Conservation (phyloP, 306 rosid genomes). For the Quercus mongolica region DNA sequence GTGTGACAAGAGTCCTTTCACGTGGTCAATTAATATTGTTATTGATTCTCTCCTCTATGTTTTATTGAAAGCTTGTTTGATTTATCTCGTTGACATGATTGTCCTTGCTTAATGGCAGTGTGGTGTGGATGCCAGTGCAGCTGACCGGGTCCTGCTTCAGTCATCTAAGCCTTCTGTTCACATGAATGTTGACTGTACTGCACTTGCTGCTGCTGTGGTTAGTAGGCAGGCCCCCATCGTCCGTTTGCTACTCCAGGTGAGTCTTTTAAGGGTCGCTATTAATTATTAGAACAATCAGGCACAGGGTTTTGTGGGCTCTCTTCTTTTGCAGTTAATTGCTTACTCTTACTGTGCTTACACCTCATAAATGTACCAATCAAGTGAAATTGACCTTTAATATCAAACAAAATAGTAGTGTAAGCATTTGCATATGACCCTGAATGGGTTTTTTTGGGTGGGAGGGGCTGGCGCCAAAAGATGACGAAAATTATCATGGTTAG, state of each 20-base stretch:
- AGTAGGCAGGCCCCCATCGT: constrained; percentile 79
- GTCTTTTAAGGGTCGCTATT: constrained; percentile 14
- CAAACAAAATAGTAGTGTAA: background rate
- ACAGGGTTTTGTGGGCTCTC: background rate
- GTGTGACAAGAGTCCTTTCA: background rate
- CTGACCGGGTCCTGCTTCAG: constrained; percentile 69
- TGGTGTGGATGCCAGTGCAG: constrained; percentile 67
- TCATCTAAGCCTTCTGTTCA: constrained; percentile 86
- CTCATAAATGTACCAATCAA: background rate
- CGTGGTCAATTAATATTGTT: background rate
- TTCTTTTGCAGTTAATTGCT: constrained; percentile 6
- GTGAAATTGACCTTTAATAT: constrained; percentile 1
- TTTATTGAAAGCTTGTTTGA: constrained; percentile 7
- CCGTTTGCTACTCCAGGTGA: constrained; percentile 72
- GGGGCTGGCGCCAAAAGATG: too few relatives aligned
- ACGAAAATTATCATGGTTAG: background rate
- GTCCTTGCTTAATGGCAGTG: constrained; percentile 50
- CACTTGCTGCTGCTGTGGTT: constrained; percentile 83
- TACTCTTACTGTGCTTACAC: background rate
- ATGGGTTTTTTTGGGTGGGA: background rate
- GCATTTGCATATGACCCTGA: background rate
- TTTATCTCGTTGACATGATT: constrained; percentile 10
- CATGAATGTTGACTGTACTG: constrained; percentile 77
- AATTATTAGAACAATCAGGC: constrained; percentile 10
- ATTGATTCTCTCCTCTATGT: background rate